A percentile compares a stretch with the other conserved stretches of the same genome.
Conservation (phyloP, 2,329 filamentous ascomycete genomes). For the Emergomyces orientalis region DNA sequence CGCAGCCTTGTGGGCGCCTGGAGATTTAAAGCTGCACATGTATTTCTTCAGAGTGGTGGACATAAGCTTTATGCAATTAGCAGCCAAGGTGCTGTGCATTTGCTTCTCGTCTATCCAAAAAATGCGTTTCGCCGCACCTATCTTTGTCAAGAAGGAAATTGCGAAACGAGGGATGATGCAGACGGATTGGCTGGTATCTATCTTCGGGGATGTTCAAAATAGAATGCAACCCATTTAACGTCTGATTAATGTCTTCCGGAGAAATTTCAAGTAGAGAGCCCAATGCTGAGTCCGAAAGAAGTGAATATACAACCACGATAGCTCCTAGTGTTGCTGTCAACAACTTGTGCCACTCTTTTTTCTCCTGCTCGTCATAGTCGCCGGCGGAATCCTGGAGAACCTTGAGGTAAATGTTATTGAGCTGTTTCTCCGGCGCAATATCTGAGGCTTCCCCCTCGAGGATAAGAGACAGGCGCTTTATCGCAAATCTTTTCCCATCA, state of each 20-base stretch:
- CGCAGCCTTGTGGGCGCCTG: neutral
- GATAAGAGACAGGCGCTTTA: neutral
- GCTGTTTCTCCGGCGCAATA: neutral
- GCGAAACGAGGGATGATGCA: neutral
- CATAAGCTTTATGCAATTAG: neutral
- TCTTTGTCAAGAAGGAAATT: neutral
- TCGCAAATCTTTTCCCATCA: conserved; percentile 12
- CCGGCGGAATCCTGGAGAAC: neutral
- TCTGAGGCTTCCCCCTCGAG: neutral
- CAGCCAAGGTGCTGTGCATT: neutral
- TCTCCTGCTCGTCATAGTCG: neutral
- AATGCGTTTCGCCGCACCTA: neutral
- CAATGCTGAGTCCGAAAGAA: neutral
- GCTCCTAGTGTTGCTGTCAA: neutral
- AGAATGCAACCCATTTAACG: neutral
- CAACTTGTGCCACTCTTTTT: neutral
- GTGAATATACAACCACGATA: neutral
- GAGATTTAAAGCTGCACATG: neutral
- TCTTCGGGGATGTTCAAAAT: neutral
- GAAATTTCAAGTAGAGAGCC: neutral
- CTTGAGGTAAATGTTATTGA: neutral
- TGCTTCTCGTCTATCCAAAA: neutral
- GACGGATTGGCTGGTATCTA: neutral
- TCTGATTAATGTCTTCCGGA: neutral
- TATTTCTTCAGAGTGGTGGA: neutral